Conservation (phyloP, 441 rosid genomes). For the Theobroma grandiflorum region DNA sequence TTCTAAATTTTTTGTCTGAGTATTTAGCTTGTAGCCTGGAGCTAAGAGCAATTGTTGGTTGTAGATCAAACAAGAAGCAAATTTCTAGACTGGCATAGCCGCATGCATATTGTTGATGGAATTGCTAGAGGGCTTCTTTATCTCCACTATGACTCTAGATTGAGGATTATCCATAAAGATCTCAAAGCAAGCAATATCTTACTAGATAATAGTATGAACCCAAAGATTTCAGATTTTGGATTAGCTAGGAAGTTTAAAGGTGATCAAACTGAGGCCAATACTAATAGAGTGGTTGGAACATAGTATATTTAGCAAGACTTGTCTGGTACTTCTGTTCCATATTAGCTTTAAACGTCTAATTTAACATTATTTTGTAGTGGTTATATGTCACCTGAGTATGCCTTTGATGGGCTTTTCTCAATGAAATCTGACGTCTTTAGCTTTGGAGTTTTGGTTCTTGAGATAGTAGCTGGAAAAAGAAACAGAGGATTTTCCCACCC, state of each 20-base stretch:
- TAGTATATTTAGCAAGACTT: constrained; percentile 33
- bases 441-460: constrained; percentile 46
- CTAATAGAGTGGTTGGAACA: constrained; percentile 56
- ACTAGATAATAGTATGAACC: constrained; percentile 45
- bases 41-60: background rate
- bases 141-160: constrained; percentile 44
- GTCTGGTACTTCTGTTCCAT: background rate
- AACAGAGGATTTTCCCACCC: constrained; percentile 39
- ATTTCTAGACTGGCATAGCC: constrained; percentile 33
- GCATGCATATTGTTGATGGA: constrained; percentile 35
- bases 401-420: constrained; percentile 45
- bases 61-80: constrained; percentile 33
- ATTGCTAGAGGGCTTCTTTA: constrained; percentile 48
- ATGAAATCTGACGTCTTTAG: constrained; percentile 49
- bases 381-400: constrained; percentile 51
- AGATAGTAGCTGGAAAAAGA: constrained; percentile 37
- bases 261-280: constrained; percentile 46
- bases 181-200: constrained; percentile 49
- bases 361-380: constrained; percentile 20
- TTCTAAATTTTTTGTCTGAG: too few species aligned
- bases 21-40: background rate
- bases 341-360: background rate
- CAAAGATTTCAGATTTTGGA: constrained; percentile 60
- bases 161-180: constrained; percentile 42
- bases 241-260: constrained; percentile 47